Evolutionary conservation across 805 yeast species (phyloP).

Genomic region (Wickerhamomyces subpelliculosus): DNA sequence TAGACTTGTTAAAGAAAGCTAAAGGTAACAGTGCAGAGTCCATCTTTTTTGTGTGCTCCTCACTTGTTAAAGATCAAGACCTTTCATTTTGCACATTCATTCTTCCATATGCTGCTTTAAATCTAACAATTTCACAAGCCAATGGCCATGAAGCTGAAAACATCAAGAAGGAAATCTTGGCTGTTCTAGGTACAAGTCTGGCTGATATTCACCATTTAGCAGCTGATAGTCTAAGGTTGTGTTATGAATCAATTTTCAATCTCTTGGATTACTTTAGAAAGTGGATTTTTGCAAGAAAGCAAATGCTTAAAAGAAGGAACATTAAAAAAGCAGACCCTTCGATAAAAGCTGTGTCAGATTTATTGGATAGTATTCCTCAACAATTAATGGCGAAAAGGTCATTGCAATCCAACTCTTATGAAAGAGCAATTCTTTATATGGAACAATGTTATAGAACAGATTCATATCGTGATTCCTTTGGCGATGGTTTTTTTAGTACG

Average conservation of each 20-base stretch:
- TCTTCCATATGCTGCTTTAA: conserved; percentile 69
- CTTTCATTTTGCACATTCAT: conserved; percentile 60
- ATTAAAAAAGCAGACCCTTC: conserved; percentile 22
- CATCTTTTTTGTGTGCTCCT: conserved; percentile 59
- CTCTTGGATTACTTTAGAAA: conserved; percentile 78
- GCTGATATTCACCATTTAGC: conserved; percentile 42
- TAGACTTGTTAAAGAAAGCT: conserved; percentile 50
- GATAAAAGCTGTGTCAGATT: conserved; percentile 32
- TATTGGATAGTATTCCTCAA: conserved; percentile 55
- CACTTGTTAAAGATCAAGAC: conserved; percentile 64
- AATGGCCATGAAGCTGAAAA: conserved; percentile 31
- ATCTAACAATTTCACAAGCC: conserved; percentile 46
- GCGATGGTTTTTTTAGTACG: conserved; percentile 34
- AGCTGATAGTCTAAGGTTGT: conserved; percentile 52
- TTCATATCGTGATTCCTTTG: conserved; percentile 23
- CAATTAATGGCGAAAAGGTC: conserved; percentile 71
- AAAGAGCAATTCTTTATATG: conserved; percentile 77
- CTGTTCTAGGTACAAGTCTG: conserved; percentile 45
- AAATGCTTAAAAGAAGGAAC: conserved; percentile 13
- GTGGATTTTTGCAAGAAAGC: conserved; percentile 41
- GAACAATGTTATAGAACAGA: conserved; percentile 62
- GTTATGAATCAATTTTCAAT: conserved; percentile 69
- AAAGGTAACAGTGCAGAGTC: conserved; percentile 20
- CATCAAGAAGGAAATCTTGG: conserved; percentile 51
- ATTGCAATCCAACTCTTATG: conserved; percentile 77